Evolutionary conservation across 257 asterid species (phyloP), one percentile per base, ranked within the genome.

Genomic region (Nicotiana paniculata): DNA sequence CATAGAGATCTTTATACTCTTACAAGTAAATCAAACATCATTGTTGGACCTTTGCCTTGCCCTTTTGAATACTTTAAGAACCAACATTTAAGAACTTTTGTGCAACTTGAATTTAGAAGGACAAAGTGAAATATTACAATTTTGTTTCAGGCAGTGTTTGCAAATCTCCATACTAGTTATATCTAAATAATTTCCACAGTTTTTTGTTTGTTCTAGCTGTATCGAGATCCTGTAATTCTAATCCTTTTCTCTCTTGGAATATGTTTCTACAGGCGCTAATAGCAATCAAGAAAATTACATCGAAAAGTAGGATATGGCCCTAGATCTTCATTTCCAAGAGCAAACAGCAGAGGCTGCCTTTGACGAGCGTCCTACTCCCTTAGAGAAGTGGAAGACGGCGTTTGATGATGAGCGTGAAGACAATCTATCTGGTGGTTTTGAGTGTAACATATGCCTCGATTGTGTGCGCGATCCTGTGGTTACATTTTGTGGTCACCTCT

Each of bases 401-500:
- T 9, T 85, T 7, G 84, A 57, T 1, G 85, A 86, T 7, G 88
- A 86, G 43, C 9, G 80, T 0, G 92, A 88, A 61, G 66, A 83
- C 17, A 86, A 84, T 37, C 66, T 83, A 0, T 85, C 93, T 0
- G 67, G 87, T 6, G 91, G 91, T 58, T 89, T 94, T 51, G 95
- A 94, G 33, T 94, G 98, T 81, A 92, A 92, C 84, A 94, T 93
- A 28, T 93, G 98, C 83, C 87, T 93, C 3, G 98, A 91, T 39
- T 79, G 82, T 3, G 96, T 88, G 75, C 89, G 82, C 58, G 98
- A 93, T 80, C 98, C 98, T 0, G 97, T 93, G 5, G 93, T 93
- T 69, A 93, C 98, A 4, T 83, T 93, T 35, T 92, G 98, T 5
- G 98, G 98, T 18, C 98, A 93, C 85, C 95, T 93, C 81, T 93